Percentiles rank a stretch among this genome's conserved stretches.
Conservation (phyloP, 1,284 basidiomycete species). For the Naganishia liquefaciens region DNA sequence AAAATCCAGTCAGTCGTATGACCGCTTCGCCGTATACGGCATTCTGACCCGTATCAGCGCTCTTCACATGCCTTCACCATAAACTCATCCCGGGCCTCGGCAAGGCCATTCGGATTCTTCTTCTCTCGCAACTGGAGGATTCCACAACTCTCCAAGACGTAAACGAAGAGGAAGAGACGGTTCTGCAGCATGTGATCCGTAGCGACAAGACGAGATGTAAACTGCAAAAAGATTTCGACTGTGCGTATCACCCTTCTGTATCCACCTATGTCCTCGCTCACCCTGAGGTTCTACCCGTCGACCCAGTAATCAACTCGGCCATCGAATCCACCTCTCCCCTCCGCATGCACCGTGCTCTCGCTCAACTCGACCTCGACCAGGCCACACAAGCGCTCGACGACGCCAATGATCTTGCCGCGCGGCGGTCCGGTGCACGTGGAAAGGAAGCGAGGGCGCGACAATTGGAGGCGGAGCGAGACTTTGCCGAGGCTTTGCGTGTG, state of each 20-base stretch:
- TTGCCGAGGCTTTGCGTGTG: slow-evolving; percentile 45
- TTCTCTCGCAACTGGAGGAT: slow-evolving; percentile 60
- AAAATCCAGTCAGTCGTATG: no score
- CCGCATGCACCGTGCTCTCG: no score
- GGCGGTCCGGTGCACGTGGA: slow-evolving; percentile 64
- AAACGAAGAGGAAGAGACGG: no score
- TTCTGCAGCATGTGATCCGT: slow-evolving; percentile 49
- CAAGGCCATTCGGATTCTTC: slow-evolving; percentile 58
- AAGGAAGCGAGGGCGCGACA: slow-evolving; percentile 63
- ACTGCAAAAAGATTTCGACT: slow-evolving; percentile 42
- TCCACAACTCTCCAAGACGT: slow-evolving; percentile 41
- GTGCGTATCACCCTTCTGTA: slow-evolving; percentile 38
- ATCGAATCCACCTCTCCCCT: no score
- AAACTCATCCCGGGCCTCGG: slow-evolving; percentile 60
- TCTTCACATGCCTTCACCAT: slow-evolving; percentile 57
- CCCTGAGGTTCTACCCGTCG: neutral
- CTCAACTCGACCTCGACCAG: neutral
- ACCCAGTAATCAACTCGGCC: no score
- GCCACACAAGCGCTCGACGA: slow-evolving; percentile 54
- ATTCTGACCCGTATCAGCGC: slow-evolving; percentile 38
- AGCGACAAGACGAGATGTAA: slow-evolving; percentile 41
- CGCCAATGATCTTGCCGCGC: slow-evolving; percentile 61
- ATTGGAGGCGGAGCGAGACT: slow-evolving; percentile 58
- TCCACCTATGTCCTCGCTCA: neutral
- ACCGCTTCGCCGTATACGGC: slow-evolving; percentile 23